Conservation (phyloP, 306 rosid species). For the Casuarina equisetifolia region DNA sequence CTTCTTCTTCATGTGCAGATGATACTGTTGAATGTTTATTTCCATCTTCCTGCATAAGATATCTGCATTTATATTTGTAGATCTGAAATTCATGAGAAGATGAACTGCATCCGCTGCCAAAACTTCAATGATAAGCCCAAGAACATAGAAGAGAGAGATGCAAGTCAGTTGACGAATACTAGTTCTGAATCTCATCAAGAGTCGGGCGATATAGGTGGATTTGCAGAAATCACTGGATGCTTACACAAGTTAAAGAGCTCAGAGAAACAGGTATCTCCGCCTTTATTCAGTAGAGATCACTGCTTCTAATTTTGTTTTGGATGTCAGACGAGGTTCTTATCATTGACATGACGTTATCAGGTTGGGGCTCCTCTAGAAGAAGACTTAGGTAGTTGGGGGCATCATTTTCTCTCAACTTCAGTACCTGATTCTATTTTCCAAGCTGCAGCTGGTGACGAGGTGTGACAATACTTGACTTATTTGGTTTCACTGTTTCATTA, state of each 20-base stretch:
- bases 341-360: slow-evolving; percentile 46
- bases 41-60: slow-evolving; percentile 20
- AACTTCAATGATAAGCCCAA: slow-evolving; percentile 34
- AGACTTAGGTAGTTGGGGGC: slow-evolving; percentile 93
- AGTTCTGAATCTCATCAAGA: slow-evolving; percentile 48
- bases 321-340: slow-evolving; percentile 6
- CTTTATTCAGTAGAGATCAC: slow-evolving; percentile 27
- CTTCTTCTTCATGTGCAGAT: neutral
- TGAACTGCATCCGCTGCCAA: slow-evolving; percentile 84
- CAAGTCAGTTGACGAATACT: slow-evolving; percentile 24
- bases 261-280: slow-evolving; percentile 76
- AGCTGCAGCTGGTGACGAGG: slow-evolving; percentile 98
- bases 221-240: slow-evolving; percentile 88
- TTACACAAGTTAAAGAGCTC: slow-evolving; percentile 71
- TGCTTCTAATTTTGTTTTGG: slow-evolving; percentile 5
- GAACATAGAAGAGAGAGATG: slow-evolving; percentile 33
- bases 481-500: neutral
- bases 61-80: slow-evolving; percentile 38
- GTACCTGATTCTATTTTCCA: slow-evolving; percentile 87
- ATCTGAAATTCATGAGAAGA: slow-evolving; percentile 90
- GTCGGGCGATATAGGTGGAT: slow-evolving; percentile 82
- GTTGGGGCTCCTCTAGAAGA: slow-evolving; percentile 88
- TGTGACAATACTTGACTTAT: slow-evolving; percentile 29
- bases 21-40: slow-evolving; percentile 2
- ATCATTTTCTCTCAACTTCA: slow-evolving; percentile 71